Percentiles rank a stretch among this genome's conserved stretches.
These are phyloP conservation scores for Mycena maculata DNA, from an alignment of 768 basidiomycete species.

Conservation along the genomic window DNA sequence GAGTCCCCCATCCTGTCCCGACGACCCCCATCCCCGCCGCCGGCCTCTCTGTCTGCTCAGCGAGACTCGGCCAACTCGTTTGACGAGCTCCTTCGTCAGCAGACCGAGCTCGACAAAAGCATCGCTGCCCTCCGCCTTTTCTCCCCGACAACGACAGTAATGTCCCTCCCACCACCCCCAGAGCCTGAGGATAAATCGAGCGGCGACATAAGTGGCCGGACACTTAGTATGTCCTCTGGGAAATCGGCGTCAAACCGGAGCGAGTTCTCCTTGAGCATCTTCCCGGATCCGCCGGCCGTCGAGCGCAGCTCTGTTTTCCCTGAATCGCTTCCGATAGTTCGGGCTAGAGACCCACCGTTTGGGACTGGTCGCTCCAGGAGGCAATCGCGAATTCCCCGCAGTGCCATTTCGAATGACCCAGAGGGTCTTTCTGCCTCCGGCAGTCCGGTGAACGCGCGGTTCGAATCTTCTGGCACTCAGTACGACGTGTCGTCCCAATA, in stretches of 20 bases:
- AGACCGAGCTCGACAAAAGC: slow-evolving; percentile 71
- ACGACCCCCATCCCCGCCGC: slow-evolving; percentile 22
- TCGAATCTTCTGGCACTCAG: slow-evolving; percentile 62
- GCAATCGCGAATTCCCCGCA: slow-evolving; percentile 28
- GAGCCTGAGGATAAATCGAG: background rate
- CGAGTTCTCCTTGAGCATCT: slow-evolving; percentile 79
- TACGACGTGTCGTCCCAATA: slow-evolving; percentile 82
- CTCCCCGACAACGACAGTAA: slow-evolving; percentile 40
- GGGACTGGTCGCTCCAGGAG: slow-evolving; percentile 6
- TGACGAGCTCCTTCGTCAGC: slow-evolving; percentile 67
- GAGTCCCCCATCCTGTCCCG: slow-evolving; percentile 31
- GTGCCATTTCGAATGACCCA: slow-evolving; percentile 10
- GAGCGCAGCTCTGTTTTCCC: slow-evolving; percentile 18
- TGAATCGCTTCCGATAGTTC: background rate
- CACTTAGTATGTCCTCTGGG: slow-evolving; percentile 26
- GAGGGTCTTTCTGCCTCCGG: slow-evolving; percentile 30
- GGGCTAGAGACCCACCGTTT: slow-evolving; percentile 10
- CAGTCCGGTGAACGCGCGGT: slow-evolving; percentile 33
- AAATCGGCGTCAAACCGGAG: slow-evolving; percentile 51
- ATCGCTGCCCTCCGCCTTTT: slow-evolving; percentile 68
- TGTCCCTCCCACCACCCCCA: slow-evolving; percentile 18
- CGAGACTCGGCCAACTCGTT: slow-evolving; percentile 52
- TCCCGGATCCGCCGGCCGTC: slow-evolving; percentile 70
- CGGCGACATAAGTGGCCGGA: background rate
- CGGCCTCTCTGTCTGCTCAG: slow-evolving; percentile 23